Conservation (phyloP, 257 asterid genomes). For the Scutellaria baicalensis region DNA sequence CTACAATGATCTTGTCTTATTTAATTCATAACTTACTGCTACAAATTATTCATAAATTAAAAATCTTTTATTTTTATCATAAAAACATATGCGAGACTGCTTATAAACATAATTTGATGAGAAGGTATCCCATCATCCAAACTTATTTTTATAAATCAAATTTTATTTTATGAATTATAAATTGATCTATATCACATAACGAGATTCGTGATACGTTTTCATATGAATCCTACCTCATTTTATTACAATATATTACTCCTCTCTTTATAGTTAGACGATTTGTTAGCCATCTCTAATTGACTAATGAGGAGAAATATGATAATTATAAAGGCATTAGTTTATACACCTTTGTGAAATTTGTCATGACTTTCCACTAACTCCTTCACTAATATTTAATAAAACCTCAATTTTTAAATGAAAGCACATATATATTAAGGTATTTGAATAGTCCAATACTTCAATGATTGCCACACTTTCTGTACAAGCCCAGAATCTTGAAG, state of each 20-base stretch:
- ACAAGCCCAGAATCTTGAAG: constrained; percentile 26
- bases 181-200: no score
- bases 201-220: no score
- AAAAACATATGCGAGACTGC: no score
- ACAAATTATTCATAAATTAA: no score
- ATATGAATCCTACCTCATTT: not conserved
- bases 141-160: no score
- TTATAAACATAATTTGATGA: no score
- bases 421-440: not conserved
- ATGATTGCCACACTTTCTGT: constrained; percentile 29
- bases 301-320: constrained; percentile 15
- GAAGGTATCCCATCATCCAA: no score
- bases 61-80: no score
- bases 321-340: constrained; percentile 10
- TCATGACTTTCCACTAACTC: constrained; percentile 37
- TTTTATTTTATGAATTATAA: no score
- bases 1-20: no score
- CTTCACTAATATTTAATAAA: constrained; percentile 2
- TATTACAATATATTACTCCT: not conserved
- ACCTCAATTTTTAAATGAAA: not conserved
- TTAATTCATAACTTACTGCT: no score
- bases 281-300: constrained; percentile 43
- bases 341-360: constrained; percentile 30
- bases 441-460: constrained; percentile 18
- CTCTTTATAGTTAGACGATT: constrained; percentile 8